Conservation (phyloP, 2,329 filamentous ascomycete species). For the Cercospora zeina region DNA sequence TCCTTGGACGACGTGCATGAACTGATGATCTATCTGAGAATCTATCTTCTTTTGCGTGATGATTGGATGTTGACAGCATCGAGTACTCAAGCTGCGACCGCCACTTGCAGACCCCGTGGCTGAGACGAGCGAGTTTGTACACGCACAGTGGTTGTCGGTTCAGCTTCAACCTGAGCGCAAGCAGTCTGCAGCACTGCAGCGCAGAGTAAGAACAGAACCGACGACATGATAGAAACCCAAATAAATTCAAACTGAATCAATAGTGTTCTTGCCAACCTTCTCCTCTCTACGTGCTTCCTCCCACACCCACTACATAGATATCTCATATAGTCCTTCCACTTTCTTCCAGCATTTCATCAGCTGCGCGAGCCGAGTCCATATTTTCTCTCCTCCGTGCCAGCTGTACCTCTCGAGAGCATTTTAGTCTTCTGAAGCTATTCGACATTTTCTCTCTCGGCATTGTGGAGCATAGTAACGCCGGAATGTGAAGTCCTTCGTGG, state of each 20-base stretch:
- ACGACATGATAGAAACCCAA: not conserved
- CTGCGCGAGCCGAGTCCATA: no score
- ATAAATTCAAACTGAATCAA: not conserved
- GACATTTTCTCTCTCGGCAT: not conserved
- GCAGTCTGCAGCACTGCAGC: not conserved
- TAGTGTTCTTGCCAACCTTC: not conserved
- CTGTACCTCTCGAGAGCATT: constrained; percentile 9
- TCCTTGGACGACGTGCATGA: not conserved
- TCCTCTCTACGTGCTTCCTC: not conserved
- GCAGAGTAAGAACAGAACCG: not conserved
- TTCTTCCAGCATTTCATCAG: no score
- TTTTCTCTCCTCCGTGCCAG: constrained; percentile 5
- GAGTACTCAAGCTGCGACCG: constrained; percentile 11
- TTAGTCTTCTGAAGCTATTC: not conserved
- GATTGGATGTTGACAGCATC: not conserved
- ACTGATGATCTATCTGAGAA: not conserved
- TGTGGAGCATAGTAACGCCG: not conserved
- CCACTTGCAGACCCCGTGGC: not conserved
- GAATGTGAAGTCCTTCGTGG: not conserved
- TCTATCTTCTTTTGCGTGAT: not conserved
- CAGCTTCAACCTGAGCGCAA: not conserved
- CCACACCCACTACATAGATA: constrained; percentile 12
- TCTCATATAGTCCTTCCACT: no score
- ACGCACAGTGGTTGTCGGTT: not conserved
- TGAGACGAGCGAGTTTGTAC: not conserved